Base-by-base conservation (phyloP, 2,329 filamentous ascomycete species). In the Neofusicoccum sp. region DNA sequence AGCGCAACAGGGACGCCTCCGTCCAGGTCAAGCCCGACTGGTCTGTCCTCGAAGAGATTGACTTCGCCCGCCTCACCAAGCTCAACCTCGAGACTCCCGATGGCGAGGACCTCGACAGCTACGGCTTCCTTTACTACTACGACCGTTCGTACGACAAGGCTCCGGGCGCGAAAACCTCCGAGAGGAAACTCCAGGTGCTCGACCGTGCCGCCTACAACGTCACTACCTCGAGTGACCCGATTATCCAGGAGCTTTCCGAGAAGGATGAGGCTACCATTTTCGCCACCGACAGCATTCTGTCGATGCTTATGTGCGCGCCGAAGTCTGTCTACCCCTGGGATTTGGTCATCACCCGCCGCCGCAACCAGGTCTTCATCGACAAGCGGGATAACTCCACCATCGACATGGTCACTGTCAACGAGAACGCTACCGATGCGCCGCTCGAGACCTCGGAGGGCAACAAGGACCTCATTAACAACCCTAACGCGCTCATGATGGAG, bases 241-340 rank as follows among this genome's bases (percentile, higher is more conserved):
- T 99, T 70, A 96, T 99, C 74, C 93, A 98, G 80, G 93, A 98
- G 75, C 86, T 98, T 60, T 90, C 95, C 65, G 93, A 98, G 70
- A 96, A 93, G 82, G 87, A 96, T 72, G 93, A 97, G 80, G 95
- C 93, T 48, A 95, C 91, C 68, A 93, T 99, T 72, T 99, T 98
- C 73, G 92, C 95, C 65, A 97, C 95, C 45, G 93, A 97, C 77
- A 96, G 89, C 79, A 93, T 99, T 70, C 86, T 99, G 63, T 98
- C 93, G 67, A 98, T 97, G 92, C 88, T 99, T 70, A 99, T 99
- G 95, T 99, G 95, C 79, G 88, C 95, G 56, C 90, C 95, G 62
- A 91, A 96, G 71, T 96, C 91, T 61, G 91, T 99, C 65, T 98
- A 98, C 82, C 93, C 93, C 44, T 99, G 95, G 95, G 95, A 99